Evolutionary conservation across 257 asterid species (phyloP).

Genomic region (Nicotiana knightiana): DNA sequence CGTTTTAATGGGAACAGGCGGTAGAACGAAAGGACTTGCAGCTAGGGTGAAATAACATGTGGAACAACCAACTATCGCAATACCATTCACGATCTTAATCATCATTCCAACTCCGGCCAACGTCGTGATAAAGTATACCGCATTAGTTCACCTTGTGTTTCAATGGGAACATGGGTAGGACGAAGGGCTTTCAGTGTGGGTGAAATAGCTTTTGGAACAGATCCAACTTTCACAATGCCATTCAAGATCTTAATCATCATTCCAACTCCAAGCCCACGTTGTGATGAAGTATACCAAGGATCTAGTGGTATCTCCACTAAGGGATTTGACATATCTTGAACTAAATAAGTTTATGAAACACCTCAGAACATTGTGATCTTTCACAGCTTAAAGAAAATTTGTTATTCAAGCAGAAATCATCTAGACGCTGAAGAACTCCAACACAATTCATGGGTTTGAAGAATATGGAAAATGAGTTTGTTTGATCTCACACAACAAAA

Average conservation of each 20-base stretch:
- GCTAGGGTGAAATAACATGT: slow-evolving; percentile 42
- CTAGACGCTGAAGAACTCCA: slow-evolving; percentile 70
- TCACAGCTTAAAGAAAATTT: slow-evolving; percentile 88
- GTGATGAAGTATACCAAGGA: slow-evolving; percentile 82
- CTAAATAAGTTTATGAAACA: slow-evolving; percentile 86
- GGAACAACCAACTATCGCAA: slow-evolving; percentile 70
- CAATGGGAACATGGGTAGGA: too few species aligned
- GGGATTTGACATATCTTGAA: slow-evolving; percentile 80
- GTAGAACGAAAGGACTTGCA: slow-evolving; percentile 51
- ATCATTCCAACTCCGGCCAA: slow-evolving; percentile 92
- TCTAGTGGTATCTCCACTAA: slow-evolving; percentile 76
- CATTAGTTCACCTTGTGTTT: slow-evolving; percentile 57
- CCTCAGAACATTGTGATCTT: slow-evolving; percentile 76
- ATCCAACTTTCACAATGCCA: slow-evolving; percentile 67
- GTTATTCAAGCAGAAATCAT: slow-evolving; percentile 91
- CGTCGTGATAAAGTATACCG: slow-evolving; percentile 91
- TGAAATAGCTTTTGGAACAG: slow-evolving; percentile 50
- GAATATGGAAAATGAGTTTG: too few species aligned
- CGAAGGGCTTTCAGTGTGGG: too few species aligned
- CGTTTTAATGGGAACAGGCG: slow-evolving; percentile 84
- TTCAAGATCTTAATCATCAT: slow-evolving; percentile 86
- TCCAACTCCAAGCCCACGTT: slow-evolving; percentile 92
- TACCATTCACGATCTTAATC: slow-evolving; percentile 69
- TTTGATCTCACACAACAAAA: too few species aligned
- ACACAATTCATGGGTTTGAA: too few species aligned